These are phyloP conservation scores for Ilyonectria sp. DNA, from an alignment of 2,329 filamentous ascomycete genomes.

Conservation along the genomic window DNA sequence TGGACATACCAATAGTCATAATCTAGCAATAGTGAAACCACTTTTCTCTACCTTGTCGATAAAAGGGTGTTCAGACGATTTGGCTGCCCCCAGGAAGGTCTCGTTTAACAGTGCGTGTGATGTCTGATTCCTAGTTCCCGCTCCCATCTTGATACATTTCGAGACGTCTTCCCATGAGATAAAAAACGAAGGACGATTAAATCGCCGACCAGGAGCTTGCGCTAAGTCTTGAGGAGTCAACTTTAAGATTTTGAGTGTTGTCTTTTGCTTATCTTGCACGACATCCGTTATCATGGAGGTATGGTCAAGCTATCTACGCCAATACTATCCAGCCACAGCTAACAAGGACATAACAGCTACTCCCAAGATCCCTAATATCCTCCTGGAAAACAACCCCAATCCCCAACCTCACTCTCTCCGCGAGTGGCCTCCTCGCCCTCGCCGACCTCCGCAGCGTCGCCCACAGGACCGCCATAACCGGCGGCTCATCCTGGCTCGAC, in stretches of 20 bases:
- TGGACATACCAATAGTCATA: not conserved
- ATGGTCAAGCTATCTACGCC: not conserved
- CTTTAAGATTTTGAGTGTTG: no score
- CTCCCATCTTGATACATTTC: not conserved
- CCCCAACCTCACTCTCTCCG: conserved; percentile 61
- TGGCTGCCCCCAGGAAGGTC: conserved; percentile 17
- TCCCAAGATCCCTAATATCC: conserved; percentile 51
- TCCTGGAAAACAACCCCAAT: conserved; percentile 63
- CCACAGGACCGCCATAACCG: conserved; percentile 69
- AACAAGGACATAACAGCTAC: not conserved
- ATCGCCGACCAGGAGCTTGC: not conserved
- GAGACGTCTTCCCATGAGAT: not conserved
- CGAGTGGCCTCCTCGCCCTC: conserved; percentile 70
- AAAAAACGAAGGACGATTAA: not conserved
- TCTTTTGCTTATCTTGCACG: not conserved
- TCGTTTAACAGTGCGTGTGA: conserved; percentile 24
- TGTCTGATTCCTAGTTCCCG: not conserved
- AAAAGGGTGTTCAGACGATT: not conserved
- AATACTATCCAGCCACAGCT: not conserved
- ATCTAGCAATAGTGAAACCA: not conserved
- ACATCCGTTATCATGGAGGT: not conserved
- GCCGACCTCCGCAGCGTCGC: conserved; percentile 72
- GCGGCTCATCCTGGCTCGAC: conserved; percentile 71
- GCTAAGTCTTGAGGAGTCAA: not conserved
- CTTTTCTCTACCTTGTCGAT: no score